Evolutionary conservation across 257 asterid genomes (phyloP).

Genomic region (Solanum rostratum): DNA sequence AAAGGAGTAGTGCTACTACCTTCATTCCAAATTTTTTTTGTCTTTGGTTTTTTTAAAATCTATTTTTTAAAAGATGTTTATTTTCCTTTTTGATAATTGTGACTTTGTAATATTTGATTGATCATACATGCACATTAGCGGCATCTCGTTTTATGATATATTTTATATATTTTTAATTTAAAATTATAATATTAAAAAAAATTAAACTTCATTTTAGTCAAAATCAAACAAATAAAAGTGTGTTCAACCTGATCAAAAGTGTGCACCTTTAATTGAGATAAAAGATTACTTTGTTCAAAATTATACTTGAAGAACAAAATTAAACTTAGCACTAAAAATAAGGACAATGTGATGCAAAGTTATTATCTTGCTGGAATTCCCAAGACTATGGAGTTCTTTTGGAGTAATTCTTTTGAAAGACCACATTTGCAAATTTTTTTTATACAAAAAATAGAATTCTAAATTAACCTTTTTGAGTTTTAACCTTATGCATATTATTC

Average conservation of each 20-base stretch:
- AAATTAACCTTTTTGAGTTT: neutral
- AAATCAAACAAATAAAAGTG: no score
- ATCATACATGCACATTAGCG: no score
- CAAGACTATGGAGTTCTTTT: neutral
- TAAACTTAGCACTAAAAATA: neutral
- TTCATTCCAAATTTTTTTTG: no score
- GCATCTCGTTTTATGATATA: no score
- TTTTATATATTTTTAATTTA: no score
- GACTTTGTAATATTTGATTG: no score
- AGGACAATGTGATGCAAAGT: neutral
- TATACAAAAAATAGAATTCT: no score
- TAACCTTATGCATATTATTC: neutral
- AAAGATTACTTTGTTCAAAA: neutral
- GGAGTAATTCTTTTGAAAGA: neutral
- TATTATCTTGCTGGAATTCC: neutral
- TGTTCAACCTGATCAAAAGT: neutral
- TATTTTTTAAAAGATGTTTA: no score
- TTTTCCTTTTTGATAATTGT: no score
- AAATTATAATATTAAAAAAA: fast-evolving
- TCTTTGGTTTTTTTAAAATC: no score
- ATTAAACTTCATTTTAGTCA: neutral
- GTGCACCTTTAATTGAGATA: neutral
- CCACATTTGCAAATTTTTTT: neutral
- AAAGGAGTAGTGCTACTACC: no score
- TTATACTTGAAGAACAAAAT: neutral